Evolutionary conservation across 2,329 filamentous ascomycete species (phyloP).

Genomic region (Epichloe uncinata): DNA sequence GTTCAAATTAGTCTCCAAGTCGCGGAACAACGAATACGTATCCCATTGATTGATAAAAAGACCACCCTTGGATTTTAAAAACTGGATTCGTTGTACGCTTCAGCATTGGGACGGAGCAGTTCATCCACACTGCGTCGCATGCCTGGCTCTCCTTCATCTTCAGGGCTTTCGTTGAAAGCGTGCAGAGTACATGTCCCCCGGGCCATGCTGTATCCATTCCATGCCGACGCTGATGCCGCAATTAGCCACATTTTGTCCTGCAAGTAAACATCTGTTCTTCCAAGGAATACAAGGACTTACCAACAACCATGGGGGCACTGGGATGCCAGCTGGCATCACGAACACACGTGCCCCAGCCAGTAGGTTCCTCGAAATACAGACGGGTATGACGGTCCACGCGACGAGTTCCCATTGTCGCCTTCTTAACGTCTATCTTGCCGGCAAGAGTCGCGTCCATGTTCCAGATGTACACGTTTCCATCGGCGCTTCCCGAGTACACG

Average conservation of each 20-base stretch:
- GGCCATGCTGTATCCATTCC: conserved; percentile 65
- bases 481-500: conserved; percentile 82
- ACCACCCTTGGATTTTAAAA: background rate
- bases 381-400: conserved; percentile 41
- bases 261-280: background rate
- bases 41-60: no score
- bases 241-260: background rate
- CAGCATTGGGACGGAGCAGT: conserved; percentile 32
- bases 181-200: conserved; percentile 68
- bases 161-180: conserved; percentile 55
- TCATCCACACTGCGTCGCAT: conserved; percentile 46
- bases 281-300: conserved; percentile 23
- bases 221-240: conserved; percentile 52
- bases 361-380: conserved; percentile 41
- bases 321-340: conserved; percentile 89
- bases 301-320: conserved; percentile 62
- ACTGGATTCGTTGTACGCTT: conserved; percentile 9
- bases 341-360: conserved; percentile 63
- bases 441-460: conserved; percentile 84
- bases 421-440: conserved; percentile 61
- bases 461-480: conserved; percentile 83
- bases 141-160: conserved; percentile 49
- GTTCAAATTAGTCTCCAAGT: no score
- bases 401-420: conserved; percentile 51
- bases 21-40: no score